Base-by-base conservation (phyloP, 164 flowering plant genomes). In the Magnolia officinalis region DNA sequence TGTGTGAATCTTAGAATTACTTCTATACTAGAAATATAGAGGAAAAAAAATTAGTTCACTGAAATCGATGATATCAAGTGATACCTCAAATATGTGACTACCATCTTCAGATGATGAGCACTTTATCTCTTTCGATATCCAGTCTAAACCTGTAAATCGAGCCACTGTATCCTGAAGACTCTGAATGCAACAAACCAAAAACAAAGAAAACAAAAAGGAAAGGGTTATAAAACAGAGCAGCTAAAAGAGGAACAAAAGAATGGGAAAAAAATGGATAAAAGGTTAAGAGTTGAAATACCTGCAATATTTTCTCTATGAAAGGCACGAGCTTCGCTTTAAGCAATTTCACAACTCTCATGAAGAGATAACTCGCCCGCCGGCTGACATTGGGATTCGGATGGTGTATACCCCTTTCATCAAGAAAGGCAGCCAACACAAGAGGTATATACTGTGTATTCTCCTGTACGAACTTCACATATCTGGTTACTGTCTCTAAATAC, bases 61-160 rank as follows among this genome's bases (percentile, higher is more conserved):
- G 9, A 50, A 24, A 64, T 64, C 2, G 45, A 21, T 26, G 29
- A 26, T 26, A 26, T 26, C 65, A 64, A 83, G n/a, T 37, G 37
- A 70, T 80, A 94, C 99, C 96, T 96, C 99, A 89, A 94, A 96
- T 71, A 95, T 94, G 87, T 93, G 96, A 81, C 90, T 92, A 66
- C 96, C 95, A 85, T 96, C 97, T 88, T 96, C 99, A 74, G 91
- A 86, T 75, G 87, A 93, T 21, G 85, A 82, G 74, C 68, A 16
- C 61, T 74, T 83, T 23, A 82, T 79, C 45, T 90, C 92, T 78
- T 88, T 86, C 8, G 86, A 74, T 31, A 86, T 67, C 87, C 80
- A 81, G 70, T 86, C 83, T 82, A 86, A 80, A 64, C 77, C 83
- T 61, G 97, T 92, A 78, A 92, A 87, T 11, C 81, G 88, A 77